Conservation (phyloP, 495 filamentous ascomycete species). For the Podospora anserina region DNA sequence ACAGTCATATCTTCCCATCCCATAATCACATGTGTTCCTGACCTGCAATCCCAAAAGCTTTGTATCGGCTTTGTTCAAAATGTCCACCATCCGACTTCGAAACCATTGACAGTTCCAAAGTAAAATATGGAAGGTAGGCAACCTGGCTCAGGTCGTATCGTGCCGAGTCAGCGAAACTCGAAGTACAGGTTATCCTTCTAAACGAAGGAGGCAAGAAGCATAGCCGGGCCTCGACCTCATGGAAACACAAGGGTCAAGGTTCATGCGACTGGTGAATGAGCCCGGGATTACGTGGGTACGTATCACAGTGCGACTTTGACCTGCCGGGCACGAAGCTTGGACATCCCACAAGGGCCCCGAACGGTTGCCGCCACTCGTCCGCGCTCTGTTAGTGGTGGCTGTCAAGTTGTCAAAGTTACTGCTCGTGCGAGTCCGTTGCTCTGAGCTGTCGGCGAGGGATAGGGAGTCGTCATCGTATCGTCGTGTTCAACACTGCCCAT, state of each 20-base stretch:
- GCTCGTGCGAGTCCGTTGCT: not conserved
- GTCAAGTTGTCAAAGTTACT: not conserved
- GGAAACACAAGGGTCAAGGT: slow-evolving; percentile 17
- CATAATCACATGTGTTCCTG: not conserved
- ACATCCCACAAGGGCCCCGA: slow-evolving; percentile 7
- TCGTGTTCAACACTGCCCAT: not conserved
- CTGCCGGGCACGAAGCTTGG: slow-evolving; percentile 22
- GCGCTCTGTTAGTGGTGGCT: not conserved
- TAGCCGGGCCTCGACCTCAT: not conserved
- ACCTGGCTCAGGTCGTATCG: not conserved
- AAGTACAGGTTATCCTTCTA: slow-evolving; percentile 2
- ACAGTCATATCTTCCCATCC: no score
- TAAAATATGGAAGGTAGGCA: slow-evolving; percentile 1
- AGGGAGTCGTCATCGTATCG: not conserved
- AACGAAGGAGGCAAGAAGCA: not conserved
- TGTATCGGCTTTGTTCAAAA: not conserved
- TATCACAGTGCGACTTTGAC: slow-evolving; percentile 13
- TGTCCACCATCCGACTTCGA: not conserved
- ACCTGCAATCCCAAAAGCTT: not conserved
- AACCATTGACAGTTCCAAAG: not conserved
- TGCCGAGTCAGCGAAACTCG: not conserved
- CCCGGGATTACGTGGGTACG: not conserved
- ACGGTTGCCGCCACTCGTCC: slow-evolving; percentile 1
- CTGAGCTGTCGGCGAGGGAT: not conserved
- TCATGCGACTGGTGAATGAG: not conserved